Evolutionary conservation across 495 filamentous ascomycete genomes (phyloP), one percentile per base, ranked within the genome.

Genomic region (Cenococcum geophilum): DNA sequence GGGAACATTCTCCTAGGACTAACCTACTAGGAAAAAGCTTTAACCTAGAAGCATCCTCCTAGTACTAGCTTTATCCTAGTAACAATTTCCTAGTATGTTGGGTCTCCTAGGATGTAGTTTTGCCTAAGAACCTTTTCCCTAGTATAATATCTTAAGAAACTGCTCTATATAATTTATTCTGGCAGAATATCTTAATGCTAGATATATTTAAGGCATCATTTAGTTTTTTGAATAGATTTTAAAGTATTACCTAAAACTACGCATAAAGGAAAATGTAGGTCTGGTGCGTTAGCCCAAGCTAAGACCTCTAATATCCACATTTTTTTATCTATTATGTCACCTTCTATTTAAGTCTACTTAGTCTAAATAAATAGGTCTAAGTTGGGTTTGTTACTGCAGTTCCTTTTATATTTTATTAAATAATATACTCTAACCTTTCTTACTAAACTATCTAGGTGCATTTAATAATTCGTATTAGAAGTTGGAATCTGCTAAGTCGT

Each of bases 121-220:
- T 55, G 51, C 51, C 51, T 32, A 23, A 18, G 51, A 55, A 34
- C 51, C 32, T 9, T 55, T 8, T 55, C 51, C 51, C 51, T 34
- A 32, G 51, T 55, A 55, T 23, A 18, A 55, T 23, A n/a, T n/a
- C n/a, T n/a, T n/a, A n/a, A 23, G 51, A 55, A 55, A 55, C 51
- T 32, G 51, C 51, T 55, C 25, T 9, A 55, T 55, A 14, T 23
- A 32, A 5, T 55, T 55, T 55, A 55, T 23, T 55, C 18, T 34
- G 25, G 51, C 18, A 55, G 51, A 55, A 55, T 55, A 55, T 55
- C 51, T 55, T 55, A 55, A 55, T 55, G 51, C 51, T 55, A 23
- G 23, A 34, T 55, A 55, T 55, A 55, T 34, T 55, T 55, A 55
- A 55, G 25, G 20, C 18, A 55, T 55, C 23, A 25, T 55, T 55